Evolutionary conservation across 345 rosid species (phyloP).

Genomic region (Bruguiera sexangula): DNA sequence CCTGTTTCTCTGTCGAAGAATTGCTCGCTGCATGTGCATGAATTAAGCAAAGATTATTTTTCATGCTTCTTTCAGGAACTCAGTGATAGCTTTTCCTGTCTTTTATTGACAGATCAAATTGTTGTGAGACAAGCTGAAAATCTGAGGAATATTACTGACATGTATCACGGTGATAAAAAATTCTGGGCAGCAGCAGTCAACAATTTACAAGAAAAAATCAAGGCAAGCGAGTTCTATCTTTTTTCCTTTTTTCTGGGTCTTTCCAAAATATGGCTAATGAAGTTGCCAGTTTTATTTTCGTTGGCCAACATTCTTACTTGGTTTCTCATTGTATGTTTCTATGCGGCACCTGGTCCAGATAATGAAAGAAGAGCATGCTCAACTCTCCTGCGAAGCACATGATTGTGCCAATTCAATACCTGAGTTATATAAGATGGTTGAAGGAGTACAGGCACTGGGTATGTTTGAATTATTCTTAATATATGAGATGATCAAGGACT

Average conservation of each 20-base stretch:
- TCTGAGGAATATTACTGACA: slow-evolving; percentile 50
- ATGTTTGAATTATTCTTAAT: slow-evolving; percentile 22
- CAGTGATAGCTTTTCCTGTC: background rate
- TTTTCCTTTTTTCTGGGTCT: background rate
- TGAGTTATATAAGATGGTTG: slow-evolving; percentile 72
- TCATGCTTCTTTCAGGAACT: background rate
- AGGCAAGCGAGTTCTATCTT: slow-evolving; percentile 34
- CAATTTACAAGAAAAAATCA: slow-evolving; percentile 56
- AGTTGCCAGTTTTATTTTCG: background rate
- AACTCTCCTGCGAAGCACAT: slow-evolving; percentile 75
- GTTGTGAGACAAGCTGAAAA: slow-evolving; percentile 62
- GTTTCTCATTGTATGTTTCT: slow-evolving; percentile 6
- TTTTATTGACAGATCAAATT: slow-evolving; percentile 51
- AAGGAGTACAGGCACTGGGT: slow-evolving; percentile 88
- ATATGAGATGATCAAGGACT: slow-evolving; percentile 1
- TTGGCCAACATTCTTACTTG: background rate
- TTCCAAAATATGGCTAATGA: background rate
- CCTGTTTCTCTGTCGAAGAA: background rate
- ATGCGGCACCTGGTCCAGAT: slow-evolving; percentile 37
- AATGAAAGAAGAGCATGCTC: slow-evolving; percentile 79
- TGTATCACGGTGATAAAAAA: slow-evolving; percentile 55
- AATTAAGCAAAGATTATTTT: background rate
- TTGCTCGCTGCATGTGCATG: background rate
- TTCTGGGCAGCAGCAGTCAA: slow-evolving; percentile 50
- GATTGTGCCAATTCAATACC: slow-evolving; percentile 79